Evolutionary conservation across 805 yeast genomes (phyloP), one percentile per base, ranked within the genome.

Genomic region (Candida glaebosa): DNA sequence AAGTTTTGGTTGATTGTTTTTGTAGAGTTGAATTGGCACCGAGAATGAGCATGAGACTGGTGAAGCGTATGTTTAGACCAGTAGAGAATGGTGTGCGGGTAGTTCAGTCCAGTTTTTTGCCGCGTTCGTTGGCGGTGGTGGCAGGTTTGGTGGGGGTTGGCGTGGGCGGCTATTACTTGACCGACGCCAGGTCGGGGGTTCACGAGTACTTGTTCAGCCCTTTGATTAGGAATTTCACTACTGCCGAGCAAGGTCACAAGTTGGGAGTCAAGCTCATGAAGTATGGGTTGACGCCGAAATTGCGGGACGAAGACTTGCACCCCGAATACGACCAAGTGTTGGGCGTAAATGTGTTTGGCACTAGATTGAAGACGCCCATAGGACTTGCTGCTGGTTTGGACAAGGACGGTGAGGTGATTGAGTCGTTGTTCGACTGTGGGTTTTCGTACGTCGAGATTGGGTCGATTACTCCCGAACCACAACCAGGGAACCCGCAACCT

Each of bases 351-450:
- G 82, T 83, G 0, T 86, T 87, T 58, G 88, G 87, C 6, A 63
- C 62, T n/a, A 75, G 70, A 41, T 65, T 91, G 57, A 73, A 74
- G 16, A 82, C 83, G 42, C 97, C 98, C 18, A 70, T 91, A 38
- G 97, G 97, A 10, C 74, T 90, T 53, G 97, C 98, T 38, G 98
- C 98, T 18, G 98, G 98, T 9, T 76, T 91, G 49, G 98, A 91
- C 63, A 91, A 91, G 65, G 83, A 90, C 55, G 98, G 87, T 39
- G 95, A 88, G 56, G 96, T 87, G 16, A 79, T 91, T 50, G 97
- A 91, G 52, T 67, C 89, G 0, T 71, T 91, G 44, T 82, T 83
- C 51, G 73, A 81, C 48, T 58, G 76, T 41, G 98, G 98, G 2
- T 90, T 90, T 54, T 80, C 91, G 12, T 87, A 87, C 60, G 93